A percentile compares a stretch with the other conserved stretches of the same genome.
Conservation (phyloP, 2,329 filamentous ascomycete species). For the Xylaria sp. region DNA sequence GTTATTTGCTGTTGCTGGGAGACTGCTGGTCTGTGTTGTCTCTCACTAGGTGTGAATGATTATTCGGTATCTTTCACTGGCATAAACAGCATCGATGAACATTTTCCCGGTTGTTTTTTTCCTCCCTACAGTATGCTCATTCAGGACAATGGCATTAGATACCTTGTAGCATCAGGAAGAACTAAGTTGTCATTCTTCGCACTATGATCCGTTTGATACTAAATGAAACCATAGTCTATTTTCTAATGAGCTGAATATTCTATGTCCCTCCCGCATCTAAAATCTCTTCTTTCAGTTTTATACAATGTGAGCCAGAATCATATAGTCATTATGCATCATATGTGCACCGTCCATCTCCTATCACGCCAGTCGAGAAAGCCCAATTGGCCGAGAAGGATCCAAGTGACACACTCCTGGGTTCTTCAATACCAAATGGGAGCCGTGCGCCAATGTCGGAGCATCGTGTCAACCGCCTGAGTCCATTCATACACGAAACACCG, state of each 20-base stretch:
- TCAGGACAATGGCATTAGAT: background rate
- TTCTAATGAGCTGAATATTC: conserved; percentile 15
- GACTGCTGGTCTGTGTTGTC: background rate
- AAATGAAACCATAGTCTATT: conserved; percentile 7
- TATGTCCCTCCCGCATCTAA: background rate
- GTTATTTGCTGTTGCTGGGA: background rate
- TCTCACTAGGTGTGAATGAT: background rate
- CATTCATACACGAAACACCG: conserved; percentile 74
- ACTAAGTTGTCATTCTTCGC: background rate
- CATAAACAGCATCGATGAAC: conserved; percentile 17
- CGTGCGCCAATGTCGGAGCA: conserved; percentile 75
- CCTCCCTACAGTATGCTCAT: background rate
- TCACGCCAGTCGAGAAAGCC: background rate
- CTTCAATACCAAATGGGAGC: conserved; percentile 66
- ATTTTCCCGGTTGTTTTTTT: background rate
- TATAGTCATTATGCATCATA: conserved; percentile 19
- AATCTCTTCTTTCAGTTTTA: background rate
- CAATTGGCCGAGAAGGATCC: background rate
- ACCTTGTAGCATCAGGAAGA: background rate
- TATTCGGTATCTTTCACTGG: background rate
- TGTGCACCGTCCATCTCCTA: background rate
- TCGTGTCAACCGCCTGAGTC: conserved; percentile 70
- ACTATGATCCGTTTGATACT: background rate
- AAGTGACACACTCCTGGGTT: background rate
- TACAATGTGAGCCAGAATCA: background rate